Evolutionary conservation across 345 rosid genomes (phyloP).

Genomic region (Eucalyptus sideroxylon): DNA sequence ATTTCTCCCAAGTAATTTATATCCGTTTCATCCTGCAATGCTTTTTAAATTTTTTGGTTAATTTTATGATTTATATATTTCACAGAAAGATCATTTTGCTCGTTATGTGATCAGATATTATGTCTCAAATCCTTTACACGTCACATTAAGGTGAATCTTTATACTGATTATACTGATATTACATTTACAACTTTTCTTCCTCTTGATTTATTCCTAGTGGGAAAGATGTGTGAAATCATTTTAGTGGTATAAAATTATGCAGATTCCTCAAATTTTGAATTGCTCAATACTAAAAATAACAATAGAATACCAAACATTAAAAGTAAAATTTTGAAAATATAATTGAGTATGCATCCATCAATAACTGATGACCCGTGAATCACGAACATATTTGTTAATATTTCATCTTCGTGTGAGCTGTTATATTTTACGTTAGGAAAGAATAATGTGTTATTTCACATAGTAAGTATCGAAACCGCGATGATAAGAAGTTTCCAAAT

Average conservation of each 20-base stretch:
- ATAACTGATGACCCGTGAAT: fast-evolving
- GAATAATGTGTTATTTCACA: too few relatives aligned
- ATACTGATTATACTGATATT: background rate
- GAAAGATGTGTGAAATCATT: background rate
- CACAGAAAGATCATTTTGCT: background rate
- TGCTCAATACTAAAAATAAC: background rate
- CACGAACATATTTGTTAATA: background rate
- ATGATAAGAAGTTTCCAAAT: background rate
- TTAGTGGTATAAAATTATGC: background rate
- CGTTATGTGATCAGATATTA: background rate
- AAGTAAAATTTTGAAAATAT: background rate
- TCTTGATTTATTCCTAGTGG: background rate
- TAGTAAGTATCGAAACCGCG: fast-evolving
- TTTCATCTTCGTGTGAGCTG: fast-evolving
- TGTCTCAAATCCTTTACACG: background rate
- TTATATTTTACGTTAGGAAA: too few relatives aligned
- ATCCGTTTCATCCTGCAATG: background rate
- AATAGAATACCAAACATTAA: background rate
- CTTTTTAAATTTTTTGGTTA: background rate
- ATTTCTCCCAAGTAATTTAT: background rate
- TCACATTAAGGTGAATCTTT: background rate
- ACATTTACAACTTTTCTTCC: background rate
- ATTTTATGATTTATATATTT: background rate
- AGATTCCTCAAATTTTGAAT: background rate
- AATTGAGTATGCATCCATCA: fast-evolving